Conservation (phyloP, 306 rosid genomes). For the Phaseolus lunatus region DNA sequence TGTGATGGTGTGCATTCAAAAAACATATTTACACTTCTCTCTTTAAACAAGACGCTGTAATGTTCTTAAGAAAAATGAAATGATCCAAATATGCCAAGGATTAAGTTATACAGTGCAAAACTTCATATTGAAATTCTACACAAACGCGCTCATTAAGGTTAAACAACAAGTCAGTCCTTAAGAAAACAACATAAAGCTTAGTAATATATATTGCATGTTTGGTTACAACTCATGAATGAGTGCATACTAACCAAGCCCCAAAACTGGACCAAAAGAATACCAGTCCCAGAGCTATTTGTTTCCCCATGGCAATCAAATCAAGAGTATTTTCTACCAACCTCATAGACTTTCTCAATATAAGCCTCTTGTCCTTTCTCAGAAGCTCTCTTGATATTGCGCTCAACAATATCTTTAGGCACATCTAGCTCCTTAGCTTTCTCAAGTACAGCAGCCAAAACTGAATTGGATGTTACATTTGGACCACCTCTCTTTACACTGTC, state of each 20-base stretch:
- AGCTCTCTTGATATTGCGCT: constrained; percentile 88
- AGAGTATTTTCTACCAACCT: constrained; percentile 61
- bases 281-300: not conserved
- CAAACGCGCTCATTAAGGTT: constrained; percentile 5
- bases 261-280: not conserved
- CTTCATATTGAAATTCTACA: not conserved
- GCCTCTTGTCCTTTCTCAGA: constrained; percentile 95
- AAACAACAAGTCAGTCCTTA: not conserved
- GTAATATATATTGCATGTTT: not conserved
- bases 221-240: not conserved
- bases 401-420: constrained; percentile 87
- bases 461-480: constrained; percentile 73
- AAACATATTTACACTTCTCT: constrained; percentile 19
- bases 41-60: constrained; percentile 13
- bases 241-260: not conserved
- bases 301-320: constrained; percentile 35
- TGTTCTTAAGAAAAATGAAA: constrained; percentile 28
- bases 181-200: constrained; percentile 12
- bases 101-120: constrained; percentile 17
- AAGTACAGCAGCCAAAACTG: constrained; percentile 73
- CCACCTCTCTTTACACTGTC: constrained; percentile 84
- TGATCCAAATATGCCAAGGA: constrained; percentile 11
- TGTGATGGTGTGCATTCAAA: not conserved
- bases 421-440: constrained; percentile 97
- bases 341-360: constrained; percentile 83